Conservation (phyloP, 1,139 yeast genomes). For the Pichia sp. region DNA sequence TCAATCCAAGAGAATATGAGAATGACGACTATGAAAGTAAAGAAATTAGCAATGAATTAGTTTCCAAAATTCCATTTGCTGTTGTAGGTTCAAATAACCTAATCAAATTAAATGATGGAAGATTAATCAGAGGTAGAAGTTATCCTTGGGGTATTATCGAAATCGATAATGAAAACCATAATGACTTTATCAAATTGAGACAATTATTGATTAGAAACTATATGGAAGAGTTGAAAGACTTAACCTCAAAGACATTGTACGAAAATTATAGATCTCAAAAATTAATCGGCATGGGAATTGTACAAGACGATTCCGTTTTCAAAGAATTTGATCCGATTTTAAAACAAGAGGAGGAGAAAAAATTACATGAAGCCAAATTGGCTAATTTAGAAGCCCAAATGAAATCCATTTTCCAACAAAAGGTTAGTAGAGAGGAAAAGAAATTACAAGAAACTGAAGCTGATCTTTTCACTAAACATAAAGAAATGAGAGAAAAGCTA, state of each 20-base stretch:
- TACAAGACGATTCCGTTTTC: constrained; percentile 88
- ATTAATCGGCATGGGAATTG: constrained; percentile 74
- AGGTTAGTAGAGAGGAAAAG: constrained; percentile 94
- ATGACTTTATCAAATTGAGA: constrained; percentile 87
- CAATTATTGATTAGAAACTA: constrained; percentile 85
- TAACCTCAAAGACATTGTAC: constrained; percentile 67
- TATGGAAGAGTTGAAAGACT: constrained; percentile 89
- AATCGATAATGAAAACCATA: constrained; percentile 90
- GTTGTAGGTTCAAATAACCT: constrained; percentile 83
- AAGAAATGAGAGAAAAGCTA: constrained; percentile 93
- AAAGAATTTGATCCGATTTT: constrained; percentile 90
- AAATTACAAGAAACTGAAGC: constrained; percentile 96
- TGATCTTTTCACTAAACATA: constrained; percentile 90
- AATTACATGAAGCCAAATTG: constrained; percentile 87
- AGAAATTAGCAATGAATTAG: constrained; percentile 55
- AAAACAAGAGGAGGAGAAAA: constrained; percentile 90
- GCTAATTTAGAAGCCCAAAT: constrained; percentile 94
- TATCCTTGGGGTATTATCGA: constrained; percentile 99
- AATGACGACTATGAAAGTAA: constrained; percentile 83
- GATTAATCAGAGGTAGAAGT: constrained; percentile 79
- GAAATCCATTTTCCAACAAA: constrained; percentile 95
- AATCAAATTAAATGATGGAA: constrained; percentile 69
- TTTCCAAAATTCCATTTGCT: constrained; percentile 81
- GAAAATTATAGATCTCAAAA: constrained; percentile 88
- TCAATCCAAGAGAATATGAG: constrained; percentile 71